phyloP scores from a whole-genome alignment of 768 basidiomycete genomes.

The Suillus variegatus region DNA sequence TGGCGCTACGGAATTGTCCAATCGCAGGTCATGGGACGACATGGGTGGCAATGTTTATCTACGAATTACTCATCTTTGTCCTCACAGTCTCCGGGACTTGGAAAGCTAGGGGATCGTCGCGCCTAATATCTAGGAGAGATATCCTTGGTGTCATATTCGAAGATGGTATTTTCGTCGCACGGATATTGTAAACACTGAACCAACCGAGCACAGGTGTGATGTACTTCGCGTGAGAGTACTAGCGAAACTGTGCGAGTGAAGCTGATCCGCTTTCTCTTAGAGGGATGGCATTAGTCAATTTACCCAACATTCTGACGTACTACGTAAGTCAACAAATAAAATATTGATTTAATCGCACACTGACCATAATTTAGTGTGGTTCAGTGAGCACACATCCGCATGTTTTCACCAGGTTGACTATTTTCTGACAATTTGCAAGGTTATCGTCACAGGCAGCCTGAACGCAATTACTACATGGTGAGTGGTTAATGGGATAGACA shows the following conservation, averaged over 20 bases:
- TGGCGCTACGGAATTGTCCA: not conserved
- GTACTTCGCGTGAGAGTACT: conserved; percentile 51
- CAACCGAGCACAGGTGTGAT: conserved; percentile 42
- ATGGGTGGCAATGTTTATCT: conserved; percentile 56
- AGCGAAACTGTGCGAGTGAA: conserved; percentile 16
- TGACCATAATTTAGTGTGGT: not conserved
- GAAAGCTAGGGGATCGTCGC: conserved; percentile 31
- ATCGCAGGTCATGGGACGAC: conserved; percentile 33
- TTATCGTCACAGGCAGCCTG: conserved; percentile 39
- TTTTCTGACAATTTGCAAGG: not conserved
- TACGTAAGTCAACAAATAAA: conserved; percentile 26
- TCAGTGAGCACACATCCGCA: not conserved
- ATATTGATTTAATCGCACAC: not conserved
- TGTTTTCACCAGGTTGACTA: not conserved
- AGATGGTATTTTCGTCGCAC: conserved; percentile 42
- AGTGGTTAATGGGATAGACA: conserved; percentile 11
- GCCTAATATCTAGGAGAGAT: conserved; percentile 29
- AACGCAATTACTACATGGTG: conserved; percentile 54
- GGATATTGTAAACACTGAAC: not conserved
- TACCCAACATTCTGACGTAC: conserved; percentile 47
- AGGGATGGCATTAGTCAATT: conserved; percentile 54
- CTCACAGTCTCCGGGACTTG: conserved; percentile 49
- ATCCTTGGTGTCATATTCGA: conserved; percentile 46
- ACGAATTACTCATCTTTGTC: conserved; percentile 47
- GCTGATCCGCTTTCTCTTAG: conserved; percentile 18